Evolutionary conservation across 352 stramenopile species (phyloP).

Genomic region (Phytophthora pisi): DNA sequence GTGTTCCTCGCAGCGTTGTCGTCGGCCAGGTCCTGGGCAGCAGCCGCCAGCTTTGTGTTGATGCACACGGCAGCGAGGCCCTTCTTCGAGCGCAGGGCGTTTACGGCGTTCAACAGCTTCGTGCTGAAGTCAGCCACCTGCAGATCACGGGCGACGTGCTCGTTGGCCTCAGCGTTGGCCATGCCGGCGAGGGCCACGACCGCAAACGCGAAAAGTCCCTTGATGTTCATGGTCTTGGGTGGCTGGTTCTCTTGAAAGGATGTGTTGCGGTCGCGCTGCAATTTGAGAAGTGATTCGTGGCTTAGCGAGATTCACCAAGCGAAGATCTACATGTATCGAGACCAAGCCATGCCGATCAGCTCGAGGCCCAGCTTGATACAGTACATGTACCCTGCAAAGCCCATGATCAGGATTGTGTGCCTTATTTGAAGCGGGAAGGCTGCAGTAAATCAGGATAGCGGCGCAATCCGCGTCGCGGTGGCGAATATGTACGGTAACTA

Average conservation of each 20-base stretch:
- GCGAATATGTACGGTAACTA: no score
- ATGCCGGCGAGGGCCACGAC: constrained; percentile 25
- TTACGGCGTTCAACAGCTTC: constrained; percentile 41
- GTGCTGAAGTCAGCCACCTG: constrained; percentile 46
- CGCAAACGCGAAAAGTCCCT: constrained; percentile 32
- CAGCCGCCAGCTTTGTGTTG: constrained; percentile 39
- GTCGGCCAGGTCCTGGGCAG: constrained; percentile 27
- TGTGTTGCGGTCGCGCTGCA: constrained; percentile 6
- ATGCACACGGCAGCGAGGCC: constrained; percentile 40
- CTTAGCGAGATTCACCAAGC: neutral
- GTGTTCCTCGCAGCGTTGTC: constrained; percentile 37
- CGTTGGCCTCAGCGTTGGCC: constrained; percentile 21
- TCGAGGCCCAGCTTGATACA: neutral
- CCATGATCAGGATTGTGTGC: constrained; percentile 8
- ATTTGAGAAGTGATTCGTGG: constrained; percentile 26
- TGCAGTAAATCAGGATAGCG: constrained; percentile 2
- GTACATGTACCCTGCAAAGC: constrained; percentile 8
- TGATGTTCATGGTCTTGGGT: constrained; percentile 33
- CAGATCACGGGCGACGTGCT: constrained; percentile 25
- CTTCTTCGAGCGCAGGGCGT: constrained; percentile 43
- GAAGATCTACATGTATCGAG: neutral
- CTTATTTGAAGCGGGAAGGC: no score
- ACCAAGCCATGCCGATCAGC: neutral
- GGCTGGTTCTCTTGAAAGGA: neutral
- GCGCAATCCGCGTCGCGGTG: neutral